phyloP scores from a whole-genome alignment of 1,139 yeast genomes.

The Kodamaea plutei region DNA sequence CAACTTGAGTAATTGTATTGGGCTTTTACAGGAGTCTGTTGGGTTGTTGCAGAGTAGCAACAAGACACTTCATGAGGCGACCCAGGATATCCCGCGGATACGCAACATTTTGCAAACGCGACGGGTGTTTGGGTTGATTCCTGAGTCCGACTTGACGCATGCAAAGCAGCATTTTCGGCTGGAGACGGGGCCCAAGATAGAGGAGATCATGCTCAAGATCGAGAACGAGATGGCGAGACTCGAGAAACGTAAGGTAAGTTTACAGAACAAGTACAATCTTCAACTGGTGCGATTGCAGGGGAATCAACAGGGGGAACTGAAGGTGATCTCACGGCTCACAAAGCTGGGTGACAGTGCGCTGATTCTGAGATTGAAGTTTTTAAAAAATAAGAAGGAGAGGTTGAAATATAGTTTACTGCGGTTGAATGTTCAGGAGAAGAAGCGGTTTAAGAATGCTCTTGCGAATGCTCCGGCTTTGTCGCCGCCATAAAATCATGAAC shows the following conservation, averaged over 20 bases:
- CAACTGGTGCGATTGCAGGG: constrained; percentile 31
- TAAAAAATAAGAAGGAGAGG: constrained; percentile 36
- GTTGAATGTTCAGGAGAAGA: constrained; percentile 14
- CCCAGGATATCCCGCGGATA: constrained; percentile 32
- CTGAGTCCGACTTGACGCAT: constrained; percentile 37
- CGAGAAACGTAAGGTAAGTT: constrained; percentile 21
- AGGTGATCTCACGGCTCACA: constrained; percentile 6
- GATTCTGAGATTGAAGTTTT: constrained; percentile 20
- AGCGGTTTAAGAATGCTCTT: constrained; percentile 2
- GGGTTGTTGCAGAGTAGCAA: constrained; percentile 29
- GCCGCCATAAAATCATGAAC: constrained; percentile 5
- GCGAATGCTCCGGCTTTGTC: constrained; percentile 7
- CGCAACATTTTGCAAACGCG: constrained; percentile 31
- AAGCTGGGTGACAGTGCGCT: constrained; percentile 23
- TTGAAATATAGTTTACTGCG: constrained; percentile 31
- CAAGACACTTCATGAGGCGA: constrained; percentile 26
- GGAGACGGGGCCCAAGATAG: constrained; percentile 31
- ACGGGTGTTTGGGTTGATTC: constrained; percentile 40
- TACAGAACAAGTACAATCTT: constrained; percentile 30
- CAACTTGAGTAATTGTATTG: constrained; percentile 24
- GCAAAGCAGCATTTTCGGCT: constrained; percentile 30
- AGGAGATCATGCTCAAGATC: constrained; percentile 11
- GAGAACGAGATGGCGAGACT: constrained; percentile 17
- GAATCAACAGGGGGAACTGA: constrained; percentile 5
- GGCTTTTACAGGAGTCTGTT: constrained; percentile 29